Base-by-base conservation (phyloP, 805 yeast species). In the Kockiozyma suomiensis region DNA sequence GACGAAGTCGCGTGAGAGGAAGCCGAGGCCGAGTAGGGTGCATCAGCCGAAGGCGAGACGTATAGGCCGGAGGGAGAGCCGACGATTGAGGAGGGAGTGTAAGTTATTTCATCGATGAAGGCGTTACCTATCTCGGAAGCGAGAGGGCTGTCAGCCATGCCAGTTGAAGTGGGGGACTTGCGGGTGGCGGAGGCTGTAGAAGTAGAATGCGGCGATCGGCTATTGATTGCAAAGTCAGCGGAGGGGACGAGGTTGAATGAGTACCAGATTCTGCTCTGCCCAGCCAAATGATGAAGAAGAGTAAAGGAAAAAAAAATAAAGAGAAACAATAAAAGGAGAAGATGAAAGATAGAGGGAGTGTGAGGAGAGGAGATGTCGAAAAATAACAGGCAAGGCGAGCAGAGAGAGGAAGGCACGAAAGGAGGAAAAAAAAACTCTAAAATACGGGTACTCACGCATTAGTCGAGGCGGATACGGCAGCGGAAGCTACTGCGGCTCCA, bases 41-140 rank as follows among this genome's bases (percentile, higher is more conserved):
- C 41, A 13, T 41, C 48, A 10, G 54, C 47, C 6, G 55, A 49
- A 2, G 64, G 54, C 28, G 52, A 54, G 35, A 65, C 41, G 42
- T 35, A 48, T 13, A 42, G 47, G 15, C 65, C 67, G 5, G 68
- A 64, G 6, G 69, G 69, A 25, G 69, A 66, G 41, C 69, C 69
- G 40, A 64, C 67, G 41, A 66, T 59, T 13, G 69, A 66, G 10
- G 67, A 53, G 3, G 69, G 69, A 1, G 69, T 66, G 51, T 59
- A 58, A 1, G 69, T 56, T 48, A 66, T 55, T 21, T 66, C 69
- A 51, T 66, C 69, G 40, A 66, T 54, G 47, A 66, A 60, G 23
- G 62, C 46, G 58, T 43, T 56, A 46, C 61, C 61, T 13, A 54
- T 7, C 13, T 56, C 66, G 10, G 59, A 50, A 19, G 55, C 50